Base-by-base conservation (phyloP, 2,329 filamentous ascomycete species). In the Pseudogymnoascus sp. region DNA sequence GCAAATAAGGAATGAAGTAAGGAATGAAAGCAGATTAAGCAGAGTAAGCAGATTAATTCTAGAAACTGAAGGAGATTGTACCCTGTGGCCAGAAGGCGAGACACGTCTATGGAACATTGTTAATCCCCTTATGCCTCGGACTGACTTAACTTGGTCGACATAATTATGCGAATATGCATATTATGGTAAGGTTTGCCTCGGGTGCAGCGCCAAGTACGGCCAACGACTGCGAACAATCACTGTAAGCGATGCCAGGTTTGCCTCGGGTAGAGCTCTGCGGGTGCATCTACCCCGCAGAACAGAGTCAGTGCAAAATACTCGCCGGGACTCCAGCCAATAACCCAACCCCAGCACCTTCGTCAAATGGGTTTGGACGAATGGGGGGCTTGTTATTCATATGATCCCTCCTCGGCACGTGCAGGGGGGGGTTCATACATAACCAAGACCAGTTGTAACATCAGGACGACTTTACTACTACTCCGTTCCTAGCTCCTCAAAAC, bases 381-480 rank as follows among this genome's bases (percentile, higher is more conserved):
- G 47, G 47, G n/a, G 29, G 8, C 10, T 4, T 33, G 29, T 5
- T 35, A 33, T 54, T 17, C n/a, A 54, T 33, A 54, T 54, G n/a
- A 35, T 54, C 47, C 47, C 47, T 33, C 47, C 29, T 54, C 47
- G 47, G 47, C 47, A 54, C 29, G 47, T 54, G 47, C 29, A 54
- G 47, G 47, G 29, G 47, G 29, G 47, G n/a, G 15, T 21, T 13
- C 17, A 15, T 54, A 54, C 47, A 33, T 54, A 33, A 54, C 47
- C n/a, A 54, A 33, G n/a, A 7, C 47, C 29, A 33, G 29, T 7
- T 33, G 29, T 11, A 17, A 33, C 15, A 7, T 33, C 17, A 9
- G 33, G 17, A 33, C 9, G 47, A 17, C 47, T 54, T 21, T 33
- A 21, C 47, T 54, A 10, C 24, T 15, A 21, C 47, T 33, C 47